These are phyloP conservation scores for Saitozyma sp. DNA, from an alignment of 768 basidiomycete genomes.

Conservation along the genomic window DNA sequence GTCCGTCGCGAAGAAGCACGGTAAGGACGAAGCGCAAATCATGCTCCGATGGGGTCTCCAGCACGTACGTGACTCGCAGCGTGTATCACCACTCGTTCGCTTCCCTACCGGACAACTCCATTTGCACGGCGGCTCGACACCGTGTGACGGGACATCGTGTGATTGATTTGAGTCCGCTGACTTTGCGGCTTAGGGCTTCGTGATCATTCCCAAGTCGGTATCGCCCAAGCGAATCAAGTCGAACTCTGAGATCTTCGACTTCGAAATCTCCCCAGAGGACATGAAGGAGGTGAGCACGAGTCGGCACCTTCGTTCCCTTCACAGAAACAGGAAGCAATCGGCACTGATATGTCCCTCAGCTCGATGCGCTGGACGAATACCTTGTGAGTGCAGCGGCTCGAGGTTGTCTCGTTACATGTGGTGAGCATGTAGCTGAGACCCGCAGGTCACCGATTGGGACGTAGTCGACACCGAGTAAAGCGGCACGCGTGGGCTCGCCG, in stretches of 20 bases:
- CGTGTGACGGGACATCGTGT: no score
- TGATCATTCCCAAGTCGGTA: slow-evolving; percentile 58
- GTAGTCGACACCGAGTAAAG: slow-evolving; percentile 48
- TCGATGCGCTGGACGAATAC: slow-evolving; percentile 52
- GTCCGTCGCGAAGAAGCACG: slow-evolving; percentile 60
- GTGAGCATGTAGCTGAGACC: neutral
- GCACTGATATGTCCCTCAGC: slow-evolving; percentile 14
- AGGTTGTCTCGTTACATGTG: no score
- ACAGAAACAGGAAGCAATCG: neutral
- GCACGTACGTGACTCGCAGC: slow-evolving; percentile 56
- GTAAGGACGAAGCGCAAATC: slow-evolving; percentile 65
- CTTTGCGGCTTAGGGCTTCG: slow-evolving; percentile 43
- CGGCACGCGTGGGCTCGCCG: no score
- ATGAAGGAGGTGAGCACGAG: slow-evolving; percentile 51
- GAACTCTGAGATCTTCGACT: slow-evolving; percentile 57
- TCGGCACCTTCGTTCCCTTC: neutral
- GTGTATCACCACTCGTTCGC: no score
- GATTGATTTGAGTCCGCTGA: no score
- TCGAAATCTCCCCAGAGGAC: slow-evolving; percentile 55
- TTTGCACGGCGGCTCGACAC: neutral
- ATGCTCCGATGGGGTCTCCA: slow-evolving; percentile 82
- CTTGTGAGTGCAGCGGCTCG: slow-evolving; percentile 25
- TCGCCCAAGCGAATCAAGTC: slow-evolving; percentile 53
- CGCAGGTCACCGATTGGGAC: slow-evolving; percentile 52
- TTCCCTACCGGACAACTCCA: neutral